A percentile compares a stretch with the other conserved stretches of the same genome.
phyloP scores from a whole-genome alignment of 2,329 filamentous ascomycete genomes.

The Dactylellina sp. region DNA sequence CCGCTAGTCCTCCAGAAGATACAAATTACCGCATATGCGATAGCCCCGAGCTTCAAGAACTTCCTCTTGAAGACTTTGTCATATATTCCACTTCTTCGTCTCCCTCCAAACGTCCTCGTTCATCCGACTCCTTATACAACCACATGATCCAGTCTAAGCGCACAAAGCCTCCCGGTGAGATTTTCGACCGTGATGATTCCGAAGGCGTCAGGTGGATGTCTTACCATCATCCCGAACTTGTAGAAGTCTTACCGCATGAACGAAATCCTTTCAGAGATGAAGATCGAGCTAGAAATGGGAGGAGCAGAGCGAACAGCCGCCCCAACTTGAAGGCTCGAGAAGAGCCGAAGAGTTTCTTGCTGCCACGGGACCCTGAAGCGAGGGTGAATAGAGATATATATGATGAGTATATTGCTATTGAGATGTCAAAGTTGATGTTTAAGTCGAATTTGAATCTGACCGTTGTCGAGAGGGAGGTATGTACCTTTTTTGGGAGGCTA shows the following conservation, averaged over 20 bases:
- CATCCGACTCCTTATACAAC: background rate
- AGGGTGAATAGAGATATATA: background rate
- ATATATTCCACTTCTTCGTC: background rate
- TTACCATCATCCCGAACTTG: background rate
- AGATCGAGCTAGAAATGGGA: background rate
- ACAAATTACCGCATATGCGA: background rate
- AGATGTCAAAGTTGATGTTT: conserved; percentile 12
- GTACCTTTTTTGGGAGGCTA: background rate
- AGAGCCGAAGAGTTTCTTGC: too few species aligned
- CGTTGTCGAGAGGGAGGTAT: conserved; percentile 4
- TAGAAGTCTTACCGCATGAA: background rate
- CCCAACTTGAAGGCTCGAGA: too few species aligned
- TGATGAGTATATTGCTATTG: background rate
- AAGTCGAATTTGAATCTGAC: conserved; percentile 3
- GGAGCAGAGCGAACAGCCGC: too few species aligned
- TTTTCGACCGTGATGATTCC: background rate
- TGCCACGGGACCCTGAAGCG: background rate
- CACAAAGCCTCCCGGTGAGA: background rate
- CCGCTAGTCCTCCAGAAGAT: background rate
- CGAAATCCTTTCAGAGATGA: background rate
- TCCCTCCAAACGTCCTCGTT: background rate
- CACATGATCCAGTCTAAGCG: background rate
- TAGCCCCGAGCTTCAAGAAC: background rate
- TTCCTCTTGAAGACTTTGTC: background rate
- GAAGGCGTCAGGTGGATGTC: background rate